These are phyloP conservation scores for Naganishia vaughanmartiniae DNA, from an alignment of 768 basidiomycete genomes.

Conservation along the genomic window DNA sequence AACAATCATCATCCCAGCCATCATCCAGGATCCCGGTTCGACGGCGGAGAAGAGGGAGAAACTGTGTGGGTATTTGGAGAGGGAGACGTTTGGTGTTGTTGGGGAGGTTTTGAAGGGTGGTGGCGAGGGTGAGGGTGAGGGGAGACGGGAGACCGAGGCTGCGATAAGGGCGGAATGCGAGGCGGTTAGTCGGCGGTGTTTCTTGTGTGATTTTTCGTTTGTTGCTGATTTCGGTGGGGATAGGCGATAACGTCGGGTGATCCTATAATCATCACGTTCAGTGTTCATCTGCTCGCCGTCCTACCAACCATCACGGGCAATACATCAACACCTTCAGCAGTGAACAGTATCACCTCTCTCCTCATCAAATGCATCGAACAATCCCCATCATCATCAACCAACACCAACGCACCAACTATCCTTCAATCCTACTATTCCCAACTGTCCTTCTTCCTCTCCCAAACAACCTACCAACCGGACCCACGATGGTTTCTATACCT, in stretches of 20 bases:
- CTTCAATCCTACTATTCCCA: slow-evolving; percentile 1
- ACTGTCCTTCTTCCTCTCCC: neutral
- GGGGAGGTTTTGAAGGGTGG: neutral
- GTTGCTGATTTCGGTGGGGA: neutral
- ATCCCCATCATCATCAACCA: too few relatives aligned
- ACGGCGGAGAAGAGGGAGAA: neutral
- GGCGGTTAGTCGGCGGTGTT: neutral
- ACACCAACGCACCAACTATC: neutral
- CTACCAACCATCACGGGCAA: neutral
- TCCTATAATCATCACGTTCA: neutral
- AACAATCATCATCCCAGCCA: neutral
- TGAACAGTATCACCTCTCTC: neutral
- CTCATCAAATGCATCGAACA: slow-evolving; percentile 4
- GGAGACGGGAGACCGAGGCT: neutral
- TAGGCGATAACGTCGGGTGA: neutral
- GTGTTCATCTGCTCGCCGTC: neutral
- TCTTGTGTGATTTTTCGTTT: neutral
- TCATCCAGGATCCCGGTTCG: neutral
- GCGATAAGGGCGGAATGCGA: neutral
- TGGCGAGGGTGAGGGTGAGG: neutral
- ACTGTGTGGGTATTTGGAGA: neutral
- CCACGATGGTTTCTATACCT: neutral
- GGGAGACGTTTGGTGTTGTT: neutral
- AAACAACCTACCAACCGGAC: neutral
- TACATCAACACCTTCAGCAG: neutral